phyloP scores from a whole-genome alignment of 164 flowering plant species.

The Akebia trifoliata region DNA sequence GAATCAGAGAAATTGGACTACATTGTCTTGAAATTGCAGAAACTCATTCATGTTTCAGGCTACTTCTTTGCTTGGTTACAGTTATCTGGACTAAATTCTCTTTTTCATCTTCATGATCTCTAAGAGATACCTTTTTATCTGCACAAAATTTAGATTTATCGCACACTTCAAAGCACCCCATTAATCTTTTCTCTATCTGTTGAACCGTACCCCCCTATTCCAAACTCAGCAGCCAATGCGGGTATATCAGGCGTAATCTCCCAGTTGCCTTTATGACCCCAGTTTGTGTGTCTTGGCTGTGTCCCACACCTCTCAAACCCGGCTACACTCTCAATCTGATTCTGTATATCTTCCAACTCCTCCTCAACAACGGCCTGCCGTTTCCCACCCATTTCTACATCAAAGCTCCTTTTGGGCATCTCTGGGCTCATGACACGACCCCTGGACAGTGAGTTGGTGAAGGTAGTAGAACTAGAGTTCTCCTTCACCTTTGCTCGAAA shows the following conservation, averaged over 20 bases:
- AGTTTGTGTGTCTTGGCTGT: conserved; percentile 26
- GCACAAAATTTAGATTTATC: not conserved
- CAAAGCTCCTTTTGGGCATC: conserved; percentile 43
- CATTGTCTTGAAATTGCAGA: no score
- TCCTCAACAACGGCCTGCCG: conserved; percentile 49
- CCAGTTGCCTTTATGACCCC: conserved; percentile 41
- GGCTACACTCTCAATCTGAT: conserved; percentile 36
- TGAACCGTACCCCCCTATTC: conserved; percentile 19
- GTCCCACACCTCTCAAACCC: conserved; percentile 40
- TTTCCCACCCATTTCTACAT: conserved; percentile 49
- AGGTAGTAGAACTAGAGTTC: conserved; percentile 16
- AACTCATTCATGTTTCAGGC: no score
- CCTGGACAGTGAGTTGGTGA: conserved; percentile 17
- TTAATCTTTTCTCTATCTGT: conserved; percentile 23
- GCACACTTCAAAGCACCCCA: conserved; percentile 17
- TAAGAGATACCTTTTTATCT: not conserved
- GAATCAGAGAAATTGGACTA: no score
- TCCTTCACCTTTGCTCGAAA: conserved; percentile 46
- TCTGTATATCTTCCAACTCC: conserved; percentile 57
- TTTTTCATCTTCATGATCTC: not conserved
- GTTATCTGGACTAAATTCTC: not conserved
- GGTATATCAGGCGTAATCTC: conserved; percentile 43
- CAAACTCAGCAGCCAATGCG: conserved; percentile 28
- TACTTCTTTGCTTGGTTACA: not conserved
- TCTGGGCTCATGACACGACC: conserved; percentile 39